Base-by-base conservation (phyloP, 495 filamentous ascomycete species). In the Penicillium steckii region DNA sequence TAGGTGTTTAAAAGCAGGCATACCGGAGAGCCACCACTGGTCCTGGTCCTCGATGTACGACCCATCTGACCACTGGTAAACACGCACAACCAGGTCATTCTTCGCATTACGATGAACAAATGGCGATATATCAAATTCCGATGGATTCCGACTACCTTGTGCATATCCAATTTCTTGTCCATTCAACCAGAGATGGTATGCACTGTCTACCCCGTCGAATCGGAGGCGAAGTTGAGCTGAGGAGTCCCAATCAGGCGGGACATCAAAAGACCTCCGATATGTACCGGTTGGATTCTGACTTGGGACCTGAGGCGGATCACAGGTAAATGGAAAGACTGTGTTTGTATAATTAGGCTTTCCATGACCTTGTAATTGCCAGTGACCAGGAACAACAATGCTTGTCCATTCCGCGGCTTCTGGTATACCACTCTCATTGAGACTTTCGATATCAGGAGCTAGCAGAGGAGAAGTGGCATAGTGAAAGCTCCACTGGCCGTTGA, bases 291-390 rank as follows among this genome's bases (percentile, higher is more conserved):
- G 79, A 33, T 88, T 86, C 9, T 78, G 70, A 24, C 77, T 79
- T 0, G 84, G 81, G 2, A 82, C 75, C 52, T 70, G 67, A 1
- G 84, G 85, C 5, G 84, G 84, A 46, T 78, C 70, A 9, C 79
- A 73, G 1, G 84, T 82, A 44, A 85, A 85, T 2, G 82, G 86
- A 53, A 74, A 87, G 46, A 79, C 72, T 46, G 82, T 62, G 52
- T 88, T 89, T 6, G 81, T 85, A 55, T 86, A 86, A 32, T 85
- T 81, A 3, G 83, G 82, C 9, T 74, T 76, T 6, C 83, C 83
- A 50, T 82, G 79, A 27, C 84, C 84, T 55, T 88, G 83, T 13
- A 85, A 67, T 57, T 88, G 85, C 86, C 85, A 89, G 76, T 86
- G 85, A 9, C 83, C 81, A 1, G 85, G 85, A 8, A 88, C 85